phyloP scores from a whole-genome alignment of 225 moss, liverwort and hornwort genomes.

The Pseudoscleropodium purum region DNA sequence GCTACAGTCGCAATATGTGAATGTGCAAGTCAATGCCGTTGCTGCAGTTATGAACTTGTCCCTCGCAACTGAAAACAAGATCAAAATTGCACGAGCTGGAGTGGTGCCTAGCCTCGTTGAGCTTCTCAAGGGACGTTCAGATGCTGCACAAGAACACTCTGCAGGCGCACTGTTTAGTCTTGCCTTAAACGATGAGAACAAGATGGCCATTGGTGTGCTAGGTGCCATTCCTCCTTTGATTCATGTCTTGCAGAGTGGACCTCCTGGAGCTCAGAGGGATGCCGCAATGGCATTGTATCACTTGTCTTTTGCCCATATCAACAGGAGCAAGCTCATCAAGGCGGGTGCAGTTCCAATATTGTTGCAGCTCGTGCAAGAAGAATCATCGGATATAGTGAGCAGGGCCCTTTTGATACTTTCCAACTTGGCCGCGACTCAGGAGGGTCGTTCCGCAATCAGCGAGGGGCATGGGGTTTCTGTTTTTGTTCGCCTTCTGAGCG shows the following conservation, averaged over 20 bases:
- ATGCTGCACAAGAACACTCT: slow-evolving; percentile 82
- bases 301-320: slow-evolving; percentile 74
- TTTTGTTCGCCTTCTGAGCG: slow-evolving; percentile 56
- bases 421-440: slow-evolving; percentile 65
- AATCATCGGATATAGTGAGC: slow-evolving; percentile 60
- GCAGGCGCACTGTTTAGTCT: slow-evolving; percentile 90
- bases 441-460: slow-evolving; percentile 70
- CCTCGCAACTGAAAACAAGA: slow-evolving; percentile 77
- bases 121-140: slow-evolving; percentile 51
- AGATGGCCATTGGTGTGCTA: slow-evolving; percentile 85
- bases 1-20: slow-evolving; percentile 48
- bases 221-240: slow-evolving; percentile 86
- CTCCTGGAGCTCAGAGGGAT: slow-evolving; percentile 60
- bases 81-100: slow-evolving; percentile 76
- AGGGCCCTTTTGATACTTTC: slow-evolving; percentile 63
- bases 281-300: slow-evolving; percentile 98
- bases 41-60: slow-evolving; percentile 88
- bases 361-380: slow-evolving; percentile 58
- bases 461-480: slow-evolving; percentile 61
- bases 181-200: slow-evolving; percentile 83
- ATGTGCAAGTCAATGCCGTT: slow-evolving; percentile 64
- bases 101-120: slow-evolving; percentile 73
- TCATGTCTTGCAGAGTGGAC: slow-evolving; percentile 49
- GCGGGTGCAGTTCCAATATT: slow-evolving; percentile 76
- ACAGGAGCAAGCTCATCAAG: slow-evolving; percentile 76